A percentile compares a stretch with the other conserved stretches of the same genome.
phyloP scores from a whole-genome alignment of 2,329 filamentous ascomycete species.

The Penicillium sp. region DNA sequence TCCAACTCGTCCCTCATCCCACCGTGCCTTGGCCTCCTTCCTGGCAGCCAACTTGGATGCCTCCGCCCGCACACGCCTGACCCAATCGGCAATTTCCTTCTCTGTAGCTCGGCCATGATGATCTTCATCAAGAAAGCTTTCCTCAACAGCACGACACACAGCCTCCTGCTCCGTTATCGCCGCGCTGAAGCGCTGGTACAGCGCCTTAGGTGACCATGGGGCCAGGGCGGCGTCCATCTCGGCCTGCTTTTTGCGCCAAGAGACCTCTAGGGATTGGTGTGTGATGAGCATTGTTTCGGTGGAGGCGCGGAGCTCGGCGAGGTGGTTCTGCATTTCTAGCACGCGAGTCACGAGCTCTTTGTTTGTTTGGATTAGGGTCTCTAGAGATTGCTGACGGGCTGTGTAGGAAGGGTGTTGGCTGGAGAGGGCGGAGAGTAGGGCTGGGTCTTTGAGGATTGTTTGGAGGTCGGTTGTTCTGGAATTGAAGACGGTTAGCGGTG shows the following conservation, averaged over 20 bases:
- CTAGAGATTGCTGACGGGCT: slow-evolving; percentile 64
- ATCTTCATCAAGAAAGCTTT: slow-evolving; percentile 78
- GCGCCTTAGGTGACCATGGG: slow-evolving; percentile 79
- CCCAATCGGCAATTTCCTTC: slow-evolving; percentile 81
- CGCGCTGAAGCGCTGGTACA: slow-evolving; percentile 78
- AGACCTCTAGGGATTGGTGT: slow-evolving; percentile 82
- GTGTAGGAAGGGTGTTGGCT: slow-evolving; percentile 71
- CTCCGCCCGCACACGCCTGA: slow-evolving; percentile 75
- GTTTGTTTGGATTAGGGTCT: slow-evolving; percentile 68
- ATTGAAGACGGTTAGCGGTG: slow-evolving; percentile 2
- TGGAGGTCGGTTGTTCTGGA: slow-evolving; percentile 57
- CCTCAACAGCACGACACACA: slow-evolving; percentile 79
- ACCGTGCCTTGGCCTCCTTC: slow-evolving; percentile 83
- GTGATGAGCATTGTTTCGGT: slow-evolving; percentile 80
- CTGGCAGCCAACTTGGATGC: slow-evolving; percentile 75
- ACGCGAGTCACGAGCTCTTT: slow-evolving; percentile 60
- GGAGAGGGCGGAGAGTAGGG: slow-evolving; percentile 72
- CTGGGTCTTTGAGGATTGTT: slow-evolving; percentile 69
- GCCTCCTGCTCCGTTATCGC: slow-evolving; percentile 79
- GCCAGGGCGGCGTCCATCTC: slow-evolving; percentile 84
- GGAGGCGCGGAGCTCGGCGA: slow-evolving; percentile 57
- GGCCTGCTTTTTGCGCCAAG: slow-evolving; percentile 83
- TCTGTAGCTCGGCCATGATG: slow-evolving; percentile 62
- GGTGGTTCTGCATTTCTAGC: slow-evolving; percentile 46
- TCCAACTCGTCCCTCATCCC: slow-evolving; percentile 93